Evolutionary conservation across 257 asterid genomes (phyloP).

Genomic region (Euphrasia confusa): DNA sequence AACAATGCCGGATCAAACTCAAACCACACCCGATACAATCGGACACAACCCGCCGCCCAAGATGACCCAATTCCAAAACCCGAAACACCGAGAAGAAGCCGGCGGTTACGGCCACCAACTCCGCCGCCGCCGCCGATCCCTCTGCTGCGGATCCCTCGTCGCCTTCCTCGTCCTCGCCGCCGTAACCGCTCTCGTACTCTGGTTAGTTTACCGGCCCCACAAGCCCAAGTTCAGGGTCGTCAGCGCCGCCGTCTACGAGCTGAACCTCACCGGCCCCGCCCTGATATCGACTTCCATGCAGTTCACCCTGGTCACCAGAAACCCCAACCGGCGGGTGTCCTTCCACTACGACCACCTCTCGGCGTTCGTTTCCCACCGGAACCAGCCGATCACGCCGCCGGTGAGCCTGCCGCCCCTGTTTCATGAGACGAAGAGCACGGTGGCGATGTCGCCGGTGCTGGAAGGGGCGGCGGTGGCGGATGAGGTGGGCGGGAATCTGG

Average conservation of each 20-base stretch:
- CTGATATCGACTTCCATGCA: constrained; percentile 48
- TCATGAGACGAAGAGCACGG: constrained; percentile 52
- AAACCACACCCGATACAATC: background rate
- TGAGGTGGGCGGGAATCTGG: constrained; percentile 39
- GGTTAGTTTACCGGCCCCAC: constrained; percentile 57
- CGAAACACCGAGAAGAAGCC: background rate
- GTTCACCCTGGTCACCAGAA: constrained; percentile 50
- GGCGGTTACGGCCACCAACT: background rate
- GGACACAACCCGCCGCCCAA: background rate
- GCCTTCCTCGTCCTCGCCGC: constrained; percentile 36
- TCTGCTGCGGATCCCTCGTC: constrained; percentile 29
- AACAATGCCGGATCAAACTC: background rate
- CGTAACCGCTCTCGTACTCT: constrained; percentile 39
- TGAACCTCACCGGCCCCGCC: constrained; percentile 43
- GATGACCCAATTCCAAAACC: background rate
- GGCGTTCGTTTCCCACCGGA: constrained; percentile 44
- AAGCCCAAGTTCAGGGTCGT: constrained; percentile 51
- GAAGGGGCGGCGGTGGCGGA: constrained; percentile 43
- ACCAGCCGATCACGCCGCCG: constrained; percentile 49
- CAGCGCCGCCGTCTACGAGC: constrained; percentile 43
- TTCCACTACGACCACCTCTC: constrained; percentile 46
- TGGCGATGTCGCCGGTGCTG: constrained; percentile 54
- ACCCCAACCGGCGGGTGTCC: constrained; percentile 53
- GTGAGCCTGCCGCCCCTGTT: constrained; percentile 45
- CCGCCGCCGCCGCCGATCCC: constrained; percentile 21